Base-by-base conservation (phyloP, 2,329 filamentous ascomycete genomes). In the Talaromyces sp. region DNA sequence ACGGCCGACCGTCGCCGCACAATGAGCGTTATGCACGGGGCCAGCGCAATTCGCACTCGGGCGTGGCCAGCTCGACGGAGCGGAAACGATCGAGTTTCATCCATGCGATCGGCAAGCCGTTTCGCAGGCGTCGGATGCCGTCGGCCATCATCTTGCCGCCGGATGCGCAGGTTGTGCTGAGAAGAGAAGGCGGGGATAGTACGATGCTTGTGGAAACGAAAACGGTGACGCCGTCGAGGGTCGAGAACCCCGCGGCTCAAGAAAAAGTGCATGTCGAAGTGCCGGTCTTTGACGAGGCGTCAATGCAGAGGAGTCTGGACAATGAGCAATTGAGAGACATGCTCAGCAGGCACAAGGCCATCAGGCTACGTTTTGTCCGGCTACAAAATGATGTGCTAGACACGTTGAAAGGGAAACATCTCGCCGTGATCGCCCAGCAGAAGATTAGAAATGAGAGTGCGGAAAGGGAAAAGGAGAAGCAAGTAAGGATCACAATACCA, bases 381-480 rank as follows among this genome's bases (percentile, higher is more conserved):
- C 76, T 77, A 53, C 73, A 75, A 60, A 72, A 70, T 33, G 68
- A 68, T 5, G 62, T 71, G 3, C 60, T 78, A 30, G 66, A 66
- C 36, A 65, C 68, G 31, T 65, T 77, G 16, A 67, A 69, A 31
- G 68, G 64, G 30, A 64, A 66, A 44, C 75, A 78, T 53, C 67
- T 73, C 61, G 64, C 64, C 7, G 64, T 67, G 6, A 66, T 77
- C 28, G 66, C 70, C 5, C 70, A 73, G 30, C 70, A 61, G 47
- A 69, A 70, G 44, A 57, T 64, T 5, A 65, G 70, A 5, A 71
- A 79, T 56, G 68, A 73, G 53, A 65, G 65, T 9, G 53, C 63
- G 27, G 71, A 79, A 63, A 67, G 73, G 2, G 72, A 73, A 57
- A 77, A 78, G 61, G 69, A 70, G 34, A 70, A 74, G 58, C 75